Percentiles rank a stretch among this genome's conserved stretches.
Conservation (phyloP, 2,329 filamentous ascomycete species). For the Dryadomyces quercus-mongolicae region DNA sequence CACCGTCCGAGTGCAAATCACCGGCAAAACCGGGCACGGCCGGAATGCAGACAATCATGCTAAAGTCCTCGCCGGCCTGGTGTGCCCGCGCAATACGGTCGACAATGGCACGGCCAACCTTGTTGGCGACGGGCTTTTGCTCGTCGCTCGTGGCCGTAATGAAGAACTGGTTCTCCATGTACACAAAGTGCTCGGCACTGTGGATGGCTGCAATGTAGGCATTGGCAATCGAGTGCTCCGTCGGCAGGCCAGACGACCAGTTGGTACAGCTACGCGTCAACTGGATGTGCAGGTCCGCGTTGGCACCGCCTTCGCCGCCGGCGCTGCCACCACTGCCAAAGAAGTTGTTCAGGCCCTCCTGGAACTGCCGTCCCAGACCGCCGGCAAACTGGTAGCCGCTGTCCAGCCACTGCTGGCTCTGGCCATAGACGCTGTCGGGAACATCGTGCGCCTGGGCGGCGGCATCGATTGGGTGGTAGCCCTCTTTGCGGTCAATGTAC, state of each 20-base stretch:
- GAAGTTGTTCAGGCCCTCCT: constrained; percentile 25
- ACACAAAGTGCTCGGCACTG: constrained; percentile 60
- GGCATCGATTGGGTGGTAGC: constrained; percentile 30
- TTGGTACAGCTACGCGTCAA: constrained; percentile 35
- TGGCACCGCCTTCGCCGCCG: constrained; percentile 3
- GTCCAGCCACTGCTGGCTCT: constrained; percentile 10
- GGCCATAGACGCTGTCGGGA: constrained; percentile 10
- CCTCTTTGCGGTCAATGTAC: constrained; percentile 44
- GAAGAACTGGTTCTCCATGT: constrained; percentile 83
- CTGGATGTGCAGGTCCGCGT: constrained; percentile 30
- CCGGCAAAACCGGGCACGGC: constrained; percentile 74
- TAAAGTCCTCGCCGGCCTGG: constrained; percentile 52
- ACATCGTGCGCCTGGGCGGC: constrained; percentile 14
- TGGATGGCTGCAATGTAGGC: constrained; percentile 66
- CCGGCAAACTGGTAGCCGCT: constrained; percentile 17
- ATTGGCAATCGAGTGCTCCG: constrained; percentile 71
- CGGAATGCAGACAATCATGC: constrained; percentile 67
- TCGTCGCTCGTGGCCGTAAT: constrained; percentile 65
- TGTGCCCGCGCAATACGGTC: constrained; percentile 64
- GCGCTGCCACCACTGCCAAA: constrained; percentile 19
- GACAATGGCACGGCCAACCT: constrained; percentile 67
- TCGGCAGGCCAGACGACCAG: constrained; percentile 39
- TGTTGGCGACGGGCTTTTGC: constrained; percentile 63
- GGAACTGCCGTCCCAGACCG: constrained; percentile 22
- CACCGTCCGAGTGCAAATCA: constrained; percentile 59